Percentiles rank a stretch among this genome's conserved stretches.
Evolutionary conservation across 108 stramenopile species (phyloP).

Genomic region (Craspedostauros australis): DNA sequence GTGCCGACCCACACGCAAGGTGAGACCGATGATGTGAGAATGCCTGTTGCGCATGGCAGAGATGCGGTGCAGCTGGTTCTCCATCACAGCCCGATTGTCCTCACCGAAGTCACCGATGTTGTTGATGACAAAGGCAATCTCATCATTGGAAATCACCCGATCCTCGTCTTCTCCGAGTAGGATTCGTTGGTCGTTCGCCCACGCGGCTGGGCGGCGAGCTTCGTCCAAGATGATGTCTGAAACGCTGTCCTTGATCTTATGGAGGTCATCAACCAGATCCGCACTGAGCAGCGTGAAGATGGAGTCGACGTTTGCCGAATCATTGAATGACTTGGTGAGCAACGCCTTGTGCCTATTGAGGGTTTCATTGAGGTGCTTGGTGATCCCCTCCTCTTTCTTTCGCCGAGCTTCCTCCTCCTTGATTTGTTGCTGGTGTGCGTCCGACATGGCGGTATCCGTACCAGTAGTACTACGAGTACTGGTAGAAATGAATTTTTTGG

Average conservation of each 20-base stretch:
- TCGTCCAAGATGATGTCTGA: slow-evolving; percentile 25
- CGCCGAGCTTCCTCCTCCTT: no score
- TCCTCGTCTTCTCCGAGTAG: slow-evolving; percentile 11
- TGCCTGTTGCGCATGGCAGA: slow-evolving; percentile 19
- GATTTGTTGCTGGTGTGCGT: no score
- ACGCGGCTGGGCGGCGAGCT: slow-evolving; percentile 15
- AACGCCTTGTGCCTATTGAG: no score
- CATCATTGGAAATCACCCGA: slow-evolving; percentile 2
- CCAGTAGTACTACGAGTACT: no score
- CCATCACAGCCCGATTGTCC: slow-evolving; percentile 33
- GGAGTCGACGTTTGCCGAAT: no score
- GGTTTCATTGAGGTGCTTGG: no score
- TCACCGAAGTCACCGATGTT: slow-evolving; percentile 12
- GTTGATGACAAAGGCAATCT: slow-evolving; percentile 5
- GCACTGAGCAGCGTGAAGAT: no score
- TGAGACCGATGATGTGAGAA: slow-evolving; percentile 32
- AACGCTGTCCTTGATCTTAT: not conserved
- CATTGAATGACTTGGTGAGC: no score
- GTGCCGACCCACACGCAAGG: slow-evolving; percentile 41
- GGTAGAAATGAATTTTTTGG: no score
- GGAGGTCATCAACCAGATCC: not conserved
- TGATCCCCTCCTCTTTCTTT: no score
- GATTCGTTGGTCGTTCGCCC: slow-evolving; percentile 11
- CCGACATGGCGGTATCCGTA: no score
- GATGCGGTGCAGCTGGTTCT: slow-evolving; percentile 28